Base-by-base conservation (phyloP, 2,329 filamentous ascomycete genomes). In the Fusarium sp. region DNA sequence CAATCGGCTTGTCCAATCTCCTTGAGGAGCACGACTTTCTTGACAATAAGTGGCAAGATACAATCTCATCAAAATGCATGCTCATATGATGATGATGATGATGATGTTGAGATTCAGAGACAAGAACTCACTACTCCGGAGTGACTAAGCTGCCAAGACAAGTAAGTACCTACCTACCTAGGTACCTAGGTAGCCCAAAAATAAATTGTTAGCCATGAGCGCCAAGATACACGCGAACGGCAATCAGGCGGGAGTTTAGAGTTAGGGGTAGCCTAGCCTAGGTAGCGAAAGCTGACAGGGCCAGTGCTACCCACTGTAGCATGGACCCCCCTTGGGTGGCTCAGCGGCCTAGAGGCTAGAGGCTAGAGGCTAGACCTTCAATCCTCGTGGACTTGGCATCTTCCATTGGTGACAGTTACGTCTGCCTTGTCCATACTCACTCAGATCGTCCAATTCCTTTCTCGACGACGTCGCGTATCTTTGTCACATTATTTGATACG, bases 341-440 rank as follows among this genome's bases (percentile, higher is more conserved):
- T 61, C 29, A 55, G 59, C 57, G 53, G 50, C 38, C 49, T 48
- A 51, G n/a, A 38, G 49, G 49, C 49, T 56, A 35, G 57, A 51
- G n/a, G n/a, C 49, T 48, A 51, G n/a, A 38, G 49, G 49, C 49
- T 56, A 35, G 57, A 51, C 48, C 52, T 58, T 8, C 23, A 25
- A 58, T 57, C 53, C 49, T 62, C 66, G 58, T 68, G 51, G 66
- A 61, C 66, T 68, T 64, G 66, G 66, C 64, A 59, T 66, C 57
- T 54, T 55, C 65, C 57, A 53, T 55, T 53, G 60, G 65, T 59
- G 59, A 67, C 56, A 65, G 49, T 52, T 58, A 52, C 57, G 47
- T 63, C 67, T 62, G 49, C 55, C 59, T 67, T 60, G 42, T 48
- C 46, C 57, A 62, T 49, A 50, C 57, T 47, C 39, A 50, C 57